Percentiles rank a stretch among this genome's conserved stretches.
These are phyloP conservation scores for Magnaporthiopsis incrustans DNA, from an alignment of 2,329 filamentous ascomycete species.

Conservation along the genomic window DNA sequence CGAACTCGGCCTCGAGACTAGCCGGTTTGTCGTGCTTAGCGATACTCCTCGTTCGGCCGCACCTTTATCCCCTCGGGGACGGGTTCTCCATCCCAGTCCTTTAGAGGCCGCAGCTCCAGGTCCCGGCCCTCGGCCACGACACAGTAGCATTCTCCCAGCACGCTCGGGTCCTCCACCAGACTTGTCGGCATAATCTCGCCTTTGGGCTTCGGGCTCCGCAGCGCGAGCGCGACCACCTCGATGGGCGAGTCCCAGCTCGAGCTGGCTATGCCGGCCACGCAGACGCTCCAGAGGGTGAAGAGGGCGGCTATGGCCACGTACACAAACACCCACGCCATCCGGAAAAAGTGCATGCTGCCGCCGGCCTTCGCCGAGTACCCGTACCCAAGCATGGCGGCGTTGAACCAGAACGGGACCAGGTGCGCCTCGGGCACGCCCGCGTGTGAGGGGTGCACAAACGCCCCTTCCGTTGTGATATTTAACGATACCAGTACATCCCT, in stretches of 20 bases:
- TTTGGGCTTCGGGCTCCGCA: neutral
- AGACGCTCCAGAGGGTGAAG: neutral
- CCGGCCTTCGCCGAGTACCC: neutral
- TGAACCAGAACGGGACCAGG: neutral
- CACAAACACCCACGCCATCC: neutral
- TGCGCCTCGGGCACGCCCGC: neutral
- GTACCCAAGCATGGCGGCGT: conserved; percentile 1
- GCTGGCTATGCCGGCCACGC: neutral
- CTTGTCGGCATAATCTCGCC: neutral
- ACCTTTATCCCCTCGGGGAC: too few species aligned
- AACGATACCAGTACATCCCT: too few species aligned
- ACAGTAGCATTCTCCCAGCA: neutral
- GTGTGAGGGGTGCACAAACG: too few species aligned
- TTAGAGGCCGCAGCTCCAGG: neutral
- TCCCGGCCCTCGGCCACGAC: neutral
- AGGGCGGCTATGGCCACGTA: neutral
- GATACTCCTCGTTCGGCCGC: too few species aligned
- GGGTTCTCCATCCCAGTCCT: too few species aligned
- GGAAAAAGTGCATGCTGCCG: neutral
- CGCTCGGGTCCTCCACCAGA: neutral
- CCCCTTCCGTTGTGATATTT: too few species aligned
- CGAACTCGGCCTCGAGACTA: too few species aligned
- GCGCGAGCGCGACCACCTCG: conserved; percentile 1
- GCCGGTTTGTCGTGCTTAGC: too few species aligned
- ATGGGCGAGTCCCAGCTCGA: conserved; percentile 1